Evolutionary conservation across 1,139 yeast genomes (phyloP).

Genomic region (Hanseniaspora uvarum): DNA sequence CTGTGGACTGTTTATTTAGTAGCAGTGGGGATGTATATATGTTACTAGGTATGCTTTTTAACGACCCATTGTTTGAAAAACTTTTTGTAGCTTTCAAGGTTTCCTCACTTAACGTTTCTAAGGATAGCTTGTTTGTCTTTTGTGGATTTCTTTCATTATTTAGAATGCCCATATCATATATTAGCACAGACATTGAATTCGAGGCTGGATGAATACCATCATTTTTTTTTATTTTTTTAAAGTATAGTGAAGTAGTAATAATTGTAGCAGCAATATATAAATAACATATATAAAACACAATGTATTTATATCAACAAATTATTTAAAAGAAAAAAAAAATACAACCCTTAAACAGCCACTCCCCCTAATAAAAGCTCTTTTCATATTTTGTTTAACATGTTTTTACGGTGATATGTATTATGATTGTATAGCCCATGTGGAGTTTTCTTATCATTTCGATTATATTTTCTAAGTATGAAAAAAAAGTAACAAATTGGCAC

Average conservation of each 20-base stretch:
- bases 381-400: too few relatives aligned
- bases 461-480: not conserved
- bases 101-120: not conserved
- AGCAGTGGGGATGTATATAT: constrained; percentile 7
- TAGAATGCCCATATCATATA: not conserved
- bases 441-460: constrained; percentile 4
- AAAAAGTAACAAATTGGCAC: not conserved
- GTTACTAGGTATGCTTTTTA: not conserved
- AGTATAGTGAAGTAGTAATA: too few relatives aligned
- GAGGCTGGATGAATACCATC: not conserved
- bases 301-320: too few relatives aligned
- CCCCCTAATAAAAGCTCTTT: too few relatives aligned
- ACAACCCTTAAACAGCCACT: not conserved
- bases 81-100: not conserved
- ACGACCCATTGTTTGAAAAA: not conserved
- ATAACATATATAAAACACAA: too few relatives aligned
- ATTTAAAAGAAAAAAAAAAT: not conserved
- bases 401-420: not conserved
- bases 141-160: not conserved
- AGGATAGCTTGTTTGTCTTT: not conserved
- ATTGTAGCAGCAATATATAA: too few relatives aligned
- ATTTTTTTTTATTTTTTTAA: too few relatives aligned
- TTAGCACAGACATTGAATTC: not conserved
- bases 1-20: not conserved
- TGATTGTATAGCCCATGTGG: constrained; percentile 4